Base-by-base conservation (phyloP, 306 rosid species). In the Cicer arietinum region DNA sequence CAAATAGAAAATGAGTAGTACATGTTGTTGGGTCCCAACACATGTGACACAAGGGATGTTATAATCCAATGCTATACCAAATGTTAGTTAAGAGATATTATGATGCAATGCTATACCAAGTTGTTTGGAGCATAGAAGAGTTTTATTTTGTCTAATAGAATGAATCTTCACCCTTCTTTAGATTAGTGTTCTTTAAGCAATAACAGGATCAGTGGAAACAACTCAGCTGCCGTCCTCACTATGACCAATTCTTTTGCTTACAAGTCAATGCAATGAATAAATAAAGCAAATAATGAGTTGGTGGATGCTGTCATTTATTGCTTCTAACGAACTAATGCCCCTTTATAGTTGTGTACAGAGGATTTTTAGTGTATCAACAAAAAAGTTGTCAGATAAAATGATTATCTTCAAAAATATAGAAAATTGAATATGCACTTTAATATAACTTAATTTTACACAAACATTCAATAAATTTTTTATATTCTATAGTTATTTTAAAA, bases 241-340 rank as follows among this genome's bases (percentile, higher is more conserved):
- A 74, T 22, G 51, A 72, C 69, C 74, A 71, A 74, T 65, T 47
- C 61, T 64, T 78, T 73, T 43, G 75, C 85, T 57, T 74, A 39
- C 44, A 77, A 52, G 79, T 22, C 69, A 47, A 74, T 40, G 59
- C 84, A 80, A 74, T 46, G 3, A 70, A 77, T 76, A 37, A 80
- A 51, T 78, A 76, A 80, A 50, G 81, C 78, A 73, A 56, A 58
- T 6, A 57, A 17, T 47, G 59, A 74, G 83, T 48, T 81, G 75
- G 84, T 74, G 9, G 16, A 43, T 50, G 82, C 79, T 53, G 83
- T 82, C 83, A 69, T 75, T 70, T 80, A 2, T 54, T 62, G 50
- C 43, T 6, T 50, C 83, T 73, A 83, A 64, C 84, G 73, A 83
- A 64, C 85, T 69, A 85, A 77, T 45, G 65, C 63, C 71, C 72